These are phyloP conservation scores for Laguncularia racemosa DNA, from an alignment of 345 rosid species.

Conservation along the genomic window DNA sequence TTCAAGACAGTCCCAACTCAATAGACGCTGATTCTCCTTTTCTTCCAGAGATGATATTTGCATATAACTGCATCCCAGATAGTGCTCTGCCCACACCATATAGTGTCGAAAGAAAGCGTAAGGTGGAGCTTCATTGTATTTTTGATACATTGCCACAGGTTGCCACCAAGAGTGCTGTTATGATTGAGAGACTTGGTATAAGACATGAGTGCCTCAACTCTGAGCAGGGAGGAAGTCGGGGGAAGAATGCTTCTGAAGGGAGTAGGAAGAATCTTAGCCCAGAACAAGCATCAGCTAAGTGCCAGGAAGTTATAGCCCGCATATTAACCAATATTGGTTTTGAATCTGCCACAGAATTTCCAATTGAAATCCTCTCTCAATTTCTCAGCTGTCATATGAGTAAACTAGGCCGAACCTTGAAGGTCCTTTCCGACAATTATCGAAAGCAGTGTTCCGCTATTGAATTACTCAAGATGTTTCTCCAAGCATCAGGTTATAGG, in stretches of 20 bases:
- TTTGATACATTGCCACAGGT: constrained; percentile 75
- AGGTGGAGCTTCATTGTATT: constrained; percentile 55
- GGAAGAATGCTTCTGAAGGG: constrained; percentile 42
- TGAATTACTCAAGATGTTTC: constrained; percentile 86
- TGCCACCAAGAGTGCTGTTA: constrained; percentile 50
- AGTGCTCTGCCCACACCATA: constrained; percentile 44
- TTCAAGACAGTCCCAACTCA: constrained; percentile 31
- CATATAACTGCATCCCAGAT: constrained; percentile 76
- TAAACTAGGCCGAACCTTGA: constrained; percentile 66
- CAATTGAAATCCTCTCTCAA: constrained; percentile 76
- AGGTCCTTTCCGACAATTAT: constrained; percentile 77
- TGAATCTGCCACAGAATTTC: constrained; percentile 75
- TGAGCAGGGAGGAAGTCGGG: constrained; percentile 68
- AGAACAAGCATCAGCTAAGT: constrained; percentile 62
- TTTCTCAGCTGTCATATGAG: constrained; percentile 52
- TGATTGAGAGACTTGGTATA: constrained; percentile 84
- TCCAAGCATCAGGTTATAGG: constrained; percentile 62
- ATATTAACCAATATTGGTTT: constrained; percentile 55
- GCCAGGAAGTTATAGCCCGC: constrained; percentile 59
- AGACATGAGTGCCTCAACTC: constrained; percentile 51
- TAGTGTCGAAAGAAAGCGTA: constrained; percentile 29
- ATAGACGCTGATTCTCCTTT: constrained; percentile 49
- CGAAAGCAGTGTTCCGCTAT: constrained; percentile 72
- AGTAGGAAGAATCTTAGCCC: constrained; percentile 44
- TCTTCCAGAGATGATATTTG: constrained; percentile 76